Conservation (phyloP, 192 early-diverging fungal genomes). For the Coemansia sp. region DNA sequence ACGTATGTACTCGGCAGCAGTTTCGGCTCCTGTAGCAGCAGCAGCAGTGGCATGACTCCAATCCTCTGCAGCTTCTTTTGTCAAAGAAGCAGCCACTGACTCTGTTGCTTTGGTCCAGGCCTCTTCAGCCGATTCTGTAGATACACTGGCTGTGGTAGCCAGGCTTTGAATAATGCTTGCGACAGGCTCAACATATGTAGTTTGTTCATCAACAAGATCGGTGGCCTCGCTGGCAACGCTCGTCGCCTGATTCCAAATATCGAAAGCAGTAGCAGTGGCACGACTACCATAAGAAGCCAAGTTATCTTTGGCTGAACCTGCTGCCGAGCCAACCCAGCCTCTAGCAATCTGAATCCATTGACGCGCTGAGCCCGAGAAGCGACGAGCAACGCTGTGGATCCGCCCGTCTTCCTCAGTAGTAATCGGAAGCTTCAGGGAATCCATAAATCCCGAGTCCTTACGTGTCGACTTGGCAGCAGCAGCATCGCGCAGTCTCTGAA, state of each 20-base stretch:
- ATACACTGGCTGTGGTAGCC: not conserved
- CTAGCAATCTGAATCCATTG: slow-evolving; percentile 51
- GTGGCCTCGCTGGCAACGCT: not conserved
- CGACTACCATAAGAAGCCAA: slow-evolving; percentile 22
- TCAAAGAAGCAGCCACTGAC: not conserved
- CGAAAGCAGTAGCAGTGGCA: slow-evolving; percentile 15
- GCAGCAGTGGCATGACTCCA: too few species aligned
- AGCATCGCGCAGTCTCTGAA: slow-evolving; percentile 11
- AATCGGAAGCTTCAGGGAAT: slow-evolving; percentile 1
- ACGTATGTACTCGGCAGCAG: slow-evolving; percentile 1
- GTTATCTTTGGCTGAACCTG: slow-evolving; percentile 23
- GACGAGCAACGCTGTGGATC: slow-evolving; percentile 23
- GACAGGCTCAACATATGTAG: not conserved
- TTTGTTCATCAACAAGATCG: slow-evolving; percentile 4
- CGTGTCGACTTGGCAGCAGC: slow-evolving; percentile 7
- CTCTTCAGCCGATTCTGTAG: slow-evolving; percentile 8
- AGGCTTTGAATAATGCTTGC: not conserved
- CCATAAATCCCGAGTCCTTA: slow-evolving; percentile 12
- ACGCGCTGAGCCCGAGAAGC: slow-evolving; percentile 38
- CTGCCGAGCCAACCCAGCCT: slow-evolving; percentile 39
- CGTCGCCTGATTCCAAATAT: slow-evolving; percentile 25
- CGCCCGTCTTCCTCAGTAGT: slow-evolving; percentile 11
- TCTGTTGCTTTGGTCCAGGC: not conserved
- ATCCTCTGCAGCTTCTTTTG: too few species aligned
- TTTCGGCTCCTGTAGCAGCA: not conserved